Base-by-base conservation (phyloP, 148 eudicot genomes). In the Amaranthus hypochondriacus region DNA sequence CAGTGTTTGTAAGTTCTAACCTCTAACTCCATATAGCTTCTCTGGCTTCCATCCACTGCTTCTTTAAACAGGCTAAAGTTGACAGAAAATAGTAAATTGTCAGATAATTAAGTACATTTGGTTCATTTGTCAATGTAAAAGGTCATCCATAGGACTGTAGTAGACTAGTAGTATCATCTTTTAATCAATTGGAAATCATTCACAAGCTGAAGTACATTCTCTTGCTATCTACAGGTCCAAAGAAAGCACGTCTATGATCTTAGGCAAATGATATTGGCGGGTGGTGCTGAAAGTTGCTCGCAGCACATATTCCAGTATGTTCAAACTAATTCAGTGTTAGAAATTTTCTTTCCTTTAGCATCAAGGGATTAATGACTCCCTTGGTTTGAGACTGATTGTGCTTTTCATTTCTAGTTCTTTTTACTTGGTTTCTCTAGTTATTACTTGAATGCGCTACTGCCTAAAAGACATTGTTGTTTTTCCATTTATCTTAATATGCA, bases 201-300 rank as follows among this genome's bases (percentile, higher is more conserved):
- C 47, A 5, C 9, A 69, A 74, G 64, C 53, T 53, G 57, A 48
- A 68, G 43, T 63, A 10, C n/a, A 50, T 14, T 68, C 57, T 53
- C 49, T 60, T 48, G 48, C 56, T 70, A 48, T 57, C 75, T 53
- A 47, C 89, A 95, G 99, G 97, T 95, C 74, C 99, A 95, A 81
- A 86, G 99, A 72, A 95, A 90, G 76, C 97, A 95, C 85, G 96
- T 95, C 39, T 95, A 95, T 76, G 85, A 89, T 72, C 92, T 95
- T 62, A 85, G 99, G 67, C 97, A 95, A 83, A 81, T 89, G 62
- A 87, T 95, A 65, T 86, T 95, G 83, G 79, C 84, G 2, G 99
- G 97, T 79, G 92, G 87, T 82, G 84, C 92, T 57, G 94, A 89
- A 82, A 86, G 92, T 83, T 86, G 89, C 73, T 86, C 99, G 52